Evolutionary conservation across 176 grass and related monocot species (phyloP).

Genomic region (Thalia dealbata): DNA sequence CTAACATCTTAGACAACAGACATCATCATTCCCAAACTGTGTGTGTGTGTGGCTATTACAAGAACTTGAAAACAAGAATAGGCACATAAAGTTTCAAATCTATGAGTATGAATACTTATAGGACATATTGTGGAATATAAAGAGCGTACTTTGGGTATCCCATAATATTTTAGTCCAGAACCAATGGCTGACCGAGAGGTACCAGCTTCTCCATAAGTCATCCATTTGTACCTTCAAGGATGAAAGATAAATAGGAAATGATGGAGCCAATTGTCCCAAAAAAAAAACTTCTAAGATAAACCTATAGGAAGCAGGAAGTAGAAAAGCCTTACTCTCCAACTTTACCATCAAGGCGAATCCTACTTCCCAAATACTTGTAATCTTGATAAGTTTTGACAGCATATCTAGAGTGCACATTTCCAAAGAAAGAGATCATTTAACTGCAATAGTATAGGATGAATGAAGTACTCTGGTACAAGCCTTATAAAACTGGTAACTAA

Average conservation of each 20-base stretch:
- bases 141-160: constrained; percentile 63
- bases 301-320: constrained; percentile 6
- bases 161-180: constrained; percentile 70
- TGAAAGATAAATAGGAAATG: neutral
- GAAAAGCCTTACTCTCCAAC: constrained; percentile 71
- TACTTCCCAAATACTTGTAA: constrained; percentile 87
- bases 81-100: neutral
- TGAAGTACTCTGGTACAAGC: neutral
- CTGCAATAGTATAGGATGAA: neutral
- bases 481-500: too few relatives aligned
- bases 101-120: neutral
- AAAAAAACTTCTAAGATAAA: neutral
- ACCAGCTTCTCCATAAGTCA: constrained; percentile 90
- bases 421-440: neutral
- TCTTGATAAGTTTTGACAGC: constrained; percentile 70
- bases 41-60: neutral
- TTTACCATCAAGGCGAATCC: constrained; percentile 54
- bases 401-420: constrained; percentile 28
- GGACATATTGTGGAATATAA: neutral
- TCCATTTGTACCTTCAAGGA: constrained; percentile 75
- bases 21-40: neutral
- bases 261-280: neutral
- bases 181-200: constrained; percentile 59
- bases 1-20: neutral
- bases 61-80: neutral